Conservation (phyloP, 1,284 basidiomycete genomes). For the Hemileia vastatrix region DNA sequence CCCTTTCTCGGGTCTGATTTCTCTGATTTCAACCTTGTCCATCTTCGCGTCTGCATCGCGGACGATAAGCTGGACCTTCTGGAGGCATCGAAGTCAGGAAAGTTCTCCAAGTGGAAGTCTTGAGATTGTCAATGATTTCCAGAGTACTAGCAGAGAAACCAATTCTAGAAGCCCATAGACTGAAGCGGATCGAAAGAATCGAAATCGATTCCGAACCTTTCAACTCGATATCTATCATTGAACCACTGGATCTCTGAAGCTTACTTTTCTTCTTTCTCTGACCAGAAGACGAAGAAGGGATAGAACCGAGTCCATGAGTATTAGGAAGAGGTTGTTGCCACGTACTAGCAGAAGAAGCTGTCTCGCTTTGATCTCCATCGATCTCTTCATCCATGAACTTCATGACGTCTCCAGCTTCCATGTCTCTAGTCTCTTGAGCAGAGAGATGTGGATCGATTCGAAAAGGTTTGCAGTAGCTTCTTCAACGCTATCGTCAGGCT, state of each 20-base stretch:
- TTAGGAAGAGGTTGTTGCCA: constrained; percentile 31
- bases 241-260: constrained; percentile 64
- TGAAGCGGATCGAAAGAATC: constrained; percentile 29
- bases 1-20: constrained; percentile 59
- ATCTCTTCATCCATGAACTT: constrained; percentile 78
- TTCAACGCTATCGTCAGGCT: constrained; percentile 69
- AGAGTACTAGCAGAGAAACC: constrained; percentile 60
- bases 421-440: constrained; percentile 59
- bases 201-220: constrained; percentile 52
- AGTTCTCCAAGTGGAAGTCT: constrained; percentile 95
- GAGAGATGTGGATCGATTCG: constrained; percentile 82
- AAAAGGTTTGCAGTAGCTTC: constrained; percentile 70
- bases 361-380: too few species aligned
- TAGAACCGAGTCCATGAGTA: neutral
- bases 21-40: constrained; percentile 72
- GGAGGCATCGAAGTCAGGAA: constrained; percentile 76
- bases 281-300: neutral
- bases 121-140: constrained; percentile 93
- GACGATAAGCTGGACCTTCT: constrained; percentile 69
- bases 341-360: constrained; percentile 28
- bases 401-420: constrained; percentile 65
- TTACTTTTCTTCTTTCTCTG: constrained; percentile 48
- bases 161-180: constrained; percentile 54
- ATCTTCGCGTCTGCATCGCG: constrained; percentile 82
- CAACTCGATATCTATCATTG: constrained; percentile 74